Percentiles rank a stretch among this genome's conserved stretches.
These are phyloP conservation scores for Allantophomopsis lycopodina DNA, from an alignment of 2,329 filamentous ascomycete genomes.

Conservation along the genomic window DNA sequence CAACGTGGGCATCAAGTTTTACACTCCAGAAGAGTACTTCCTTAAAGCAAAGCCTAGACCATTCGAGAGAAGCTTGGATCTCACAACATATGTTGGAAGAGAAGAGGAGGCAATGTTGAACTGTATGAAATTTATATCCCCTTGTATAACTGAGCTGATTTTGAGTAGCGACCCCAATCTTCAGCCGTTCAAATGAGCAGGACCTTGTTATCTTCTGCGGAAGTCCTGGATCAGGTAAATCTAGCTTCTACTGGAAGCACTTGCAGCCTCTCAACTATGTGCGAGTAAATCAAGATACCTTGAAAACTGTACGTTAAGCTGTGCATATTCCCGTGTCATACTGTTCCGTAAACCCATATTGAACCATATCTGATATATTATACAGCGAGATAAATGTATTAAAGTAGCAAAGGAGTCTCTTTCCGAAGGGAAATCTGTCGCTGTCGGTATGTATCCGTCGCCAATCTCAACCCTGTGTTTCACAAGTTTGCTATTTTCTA, in stretches of 20 bases:
- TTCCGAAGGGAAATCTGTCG: constrained; percentile 52
- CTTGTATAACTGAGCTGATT: constrained; percentile 10
- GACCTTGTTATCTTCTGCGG: constrained; percentile 83
- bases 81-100: constrained; percentile 23
- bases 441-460: constrained; percentile 49
- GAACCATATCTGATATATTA: constrained; percentile 8
- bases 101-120: neutral
- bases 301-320: constrained; percentile 49
- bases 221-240: constrained; percentile 82
- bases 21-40: constrained; percentile 90
- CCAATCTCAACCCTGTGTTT: constrained; percentile 3
- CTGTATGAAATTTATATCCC: neutral
- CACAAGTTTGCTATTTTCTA: constrained; percentile 3
- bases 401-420: constrained; percentile 58
- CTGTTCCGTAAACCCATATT: neutral
- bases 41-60: constrained; percentile 50
- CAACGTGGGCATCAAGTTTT: constrained; percentile 69
- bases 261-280: constrained; percentile 68
- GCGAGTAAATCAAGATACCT: constrained; percentile 78
- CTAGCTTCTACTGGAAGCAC: constrained; percentile 72
- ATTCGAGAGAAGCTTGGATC: constrained; percentile 60
- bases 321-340: constrained; percentile 1
- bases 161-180: constrained; percentile 11
- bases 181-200: constrained; percentile 30
- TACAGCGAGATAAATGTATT: constrained; percentile 46